Evolutionary conservation across 371 early-diverging fungal species (phyloP), one percentile per base, ranked within the genome.

Genomic region (Mortierella polycephala): DNA sequence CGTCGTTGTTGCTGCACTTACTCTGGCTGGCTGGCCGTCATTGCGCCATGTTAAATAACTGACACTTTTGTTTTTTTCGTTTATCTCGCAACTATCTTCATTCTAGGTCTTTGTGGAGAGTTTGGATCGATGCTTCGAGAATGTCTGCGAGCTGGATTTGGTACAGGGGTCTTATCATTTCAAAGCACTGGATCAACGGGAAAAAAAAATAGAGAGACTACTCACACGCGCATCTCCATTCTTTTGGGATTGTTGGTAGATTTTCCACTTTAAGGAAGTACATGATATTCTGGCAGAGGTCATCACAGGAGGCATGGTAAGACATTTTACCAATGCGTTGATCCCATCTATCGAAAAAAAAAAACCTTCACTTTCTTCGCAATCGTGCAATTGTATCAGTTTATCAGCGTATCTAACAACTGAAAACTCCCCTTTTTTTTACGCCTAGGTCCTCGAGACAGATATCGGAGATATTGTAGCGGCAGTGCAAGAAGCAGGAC

Each of bases 91-190:
- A 52, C 44, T 20, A 7, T 18, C 44, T 0, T 23, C 44, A 18
- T 44, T 62, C 41, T 77, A 96, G 93, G 95, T 96, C 16, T 96
- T 98, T 85, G 99, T 98, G 0, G 99, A 98, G 75, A 89, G 95
- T 41, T 84, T 98, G 64, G 98, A 98, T 74, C 81, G 92, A 47
- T 91, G 93, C 30, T 98, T 98, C 83, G 93, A 94, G 57, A 97
- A 98, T 66, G 99, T 98, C 5, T 98, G 98, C 75, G 99, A 98
- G 76, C 82, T 98, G 62, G 99, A 97, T 75, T 81, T 98, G 84
- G 94, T 93, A 85, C 76, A 82, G 21, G 8, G 11, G 5, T 49
- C 16, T 39, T 20, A 7, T 59, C 41, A 4, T 20, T 59, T 21
- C 21, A 21, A 20, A 37, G 37, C 7, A 21, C 30, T n/a, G 30